A percentile compares a stretch with the other conserved stretches of the same genome.
These are phyloP conservation scores for Streptanthus diversifolius DNA, from an alignment of 345 rosid species.

Conservation along the genomic window DNA sequence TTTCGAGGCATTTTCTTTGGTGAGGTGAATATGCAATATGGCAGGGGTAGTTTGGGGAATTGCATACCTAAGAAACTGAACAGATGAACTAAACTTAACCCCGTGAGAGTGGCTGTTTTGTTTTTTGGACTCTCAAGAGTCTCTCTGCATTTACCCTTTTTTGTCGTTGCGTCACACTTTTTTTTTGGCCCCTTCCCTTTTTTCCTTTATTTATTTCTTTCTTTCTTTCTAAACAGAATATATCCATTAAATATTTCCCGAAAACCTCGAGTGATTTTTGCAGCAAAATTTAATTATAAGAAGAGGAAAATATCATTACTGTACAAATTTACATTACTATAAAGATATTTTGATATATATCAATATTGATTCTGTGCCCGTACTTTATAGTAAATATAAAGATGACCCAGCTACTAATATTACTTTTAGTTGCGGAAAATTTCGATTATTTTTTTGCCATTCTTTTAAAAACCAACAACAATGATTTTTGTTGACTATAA, in stretches of 20 bases:
- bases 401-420: not conserved
- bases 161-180: constrained; percentile 30
- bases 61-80: constrained; percentile 1
- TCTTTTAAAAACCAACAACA: not conserved
- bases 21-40: constrained; percentile 1
- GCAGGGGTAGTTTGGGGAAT: constrained; percentile 20
- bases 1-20: constrained; percentile 14
- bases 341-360: not conserved
- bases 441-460: not conserved
- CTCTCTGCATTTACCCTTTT: constrained; percentile 16
- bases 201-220: not conserved
- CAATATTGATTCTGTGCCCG: constrained; percentile 4
- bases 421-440: not conserved
- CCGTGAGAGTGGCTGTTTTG: constrained; percentile 11
- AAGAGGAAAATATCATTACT: not conserved
- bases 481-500: constrained; percentile 14
- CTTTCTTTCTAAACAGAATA: not conserved
- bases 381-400: not conserved
- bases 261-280: not conserved
- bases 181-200: not conserved
- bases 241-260: not conserved
- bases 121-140: constrained; percentile 12
- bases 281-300: not conserved
- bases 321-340: not conserved
- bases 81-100: constrained; percentile 20